Percentiles rank a stretch among this genome's conserved stretches.
phyloP scores from a whole-genome alignment of 768 basidiomycete species.

The Aureoboletus auriporus region DNA sequence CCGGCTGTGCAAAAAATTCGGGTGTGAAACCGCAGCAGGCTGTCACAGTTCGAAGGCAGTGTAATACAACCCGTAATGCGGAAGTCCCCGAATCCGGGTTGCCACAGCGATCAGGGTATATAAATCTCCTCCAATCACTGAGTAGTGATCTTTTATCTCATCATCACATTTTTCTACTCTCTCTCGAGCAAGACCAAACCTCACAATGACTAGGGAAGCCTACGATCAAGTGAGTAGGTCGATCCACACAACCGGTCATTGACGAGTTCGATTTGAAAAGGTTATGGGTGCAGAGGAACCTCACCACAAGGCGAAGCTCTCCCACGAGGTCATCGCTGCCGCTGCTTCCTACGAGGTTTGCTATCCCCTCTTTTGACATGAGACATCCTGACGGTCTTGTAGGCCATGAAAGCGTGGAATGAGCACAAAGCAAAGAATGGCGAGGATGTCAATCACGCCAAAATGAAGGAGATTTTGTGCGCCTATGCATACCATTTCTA shows the following conservation, averaged over 20 bases:
- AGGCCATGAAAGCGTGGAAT: slow-evolving; percentile 66
- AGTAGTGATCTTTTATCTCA: slow-evolving; percentile 1
- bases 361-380: background rate
- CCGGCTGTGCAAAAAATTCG: background rate
- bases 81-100: background rate
- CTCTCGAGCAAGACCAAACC: no score
- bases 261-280: slow-evolving; percentile 25
- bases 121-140: background rate
- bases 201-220: slow-evolving; percentile 16
- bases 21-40: background rate
- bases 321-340: slow-evolving; percentile 64
- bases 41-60: background rate
- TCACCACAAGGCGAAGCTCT: slow-evolving; percentile 53
- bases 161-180: background rate
- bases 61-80: background rate
- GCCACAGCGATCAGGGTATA: background rate
- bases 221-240: slow-evolving; percentile 17
- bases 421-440: slow-evolving; percentile 50
- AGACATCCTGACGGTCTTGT: background rate
- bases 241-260: background rate
- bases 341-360: slow-evolving; percentile 63
- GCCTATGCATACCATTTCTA: slow-evolving; percentile 27
- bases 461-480: slow-evolving; percentile 48
- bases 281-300: slow-evolving; percentile 31
- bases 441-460: slow-evolving; percentile 43